These are phyloP conservation scores for Cladosporium sp. DNA, from an alignment of 2,329 filamentous ascomycete species.

Conservation along the genomic window DNA sequence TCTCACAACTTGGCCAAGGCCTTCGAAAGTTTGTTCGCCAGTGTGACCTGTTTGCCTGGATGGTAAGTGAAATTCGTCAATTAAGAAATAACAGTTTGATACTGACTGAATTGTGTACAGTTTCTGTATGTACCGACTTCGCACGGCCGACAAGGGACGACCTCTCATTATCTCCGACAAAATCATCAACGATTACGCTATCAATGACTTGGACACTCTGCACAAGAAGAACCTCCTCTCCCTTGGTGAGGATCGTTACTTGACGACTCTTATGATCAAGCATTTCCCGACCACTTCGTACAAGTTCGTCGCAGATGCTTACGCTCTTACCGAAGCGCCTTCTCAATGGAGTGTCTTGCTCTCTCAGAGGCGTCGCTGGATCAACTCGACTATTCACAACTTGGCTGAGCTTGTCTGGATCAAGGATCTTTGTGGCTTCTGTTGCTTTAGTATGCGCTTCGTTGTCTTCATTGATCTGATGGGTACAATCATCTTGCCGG, in stretches of 20 bases:
- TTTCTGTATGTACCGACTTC: slow-evolving; percentile 98
- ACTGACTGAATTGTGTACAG: slow-evolving; percentile 43
- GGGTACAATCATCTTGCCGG: slow-evolving; percentile 86
- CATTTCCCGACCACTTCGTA: slow-evolving; percentile 93
- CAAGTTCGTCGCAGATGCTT: slow-evolving; percentile 92
- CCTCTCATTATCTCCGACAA: slow-evolving; percentile 89
- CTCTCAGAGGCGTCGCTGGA: slow-evolving; percentile 98
- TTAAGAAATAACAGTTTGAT: background rate
- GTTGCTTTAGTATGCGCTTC: slow-evolving; percentile 97
- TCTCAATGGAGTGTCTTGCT: slow-evolving; percentile 90
- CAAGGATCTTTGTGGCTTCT: slow-evolving; percentile 96
- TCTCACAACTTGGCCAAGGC: slow-evolving; percentile 95
- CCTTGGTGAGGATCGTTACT: slow-evolving; percentile 91
- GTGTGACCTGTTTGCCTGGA: slow-evolving; percentile 96
- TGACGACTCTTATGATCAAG: slow-evolving; percentile 97
- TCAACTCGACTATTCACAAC: slow-evolving; percentile 98
- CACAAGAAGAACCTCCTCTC: slow-evolving; percentile 92
- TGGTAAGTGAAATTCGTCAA: slow-evolving; percentile 62
- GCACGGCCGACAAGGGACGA: slow-evolving; percentile 89
- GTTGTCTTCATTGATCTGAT: slow-evolving; percentile 91
- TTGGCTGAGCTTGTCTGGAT: slow-evolving; percentile 83
- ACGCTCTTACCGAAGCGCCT: slow-evolving; percentile 87
- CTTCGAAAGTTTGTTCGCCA: slow-evolving; percentile 95
- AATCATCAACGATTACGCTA: slow-evolving; percentile 81
- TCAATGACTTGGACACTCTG: slow-evolving; percentile 85